A percentile compares a stretch with the other conserved stretches of the same genome.
Conservation (phyloP, 2,329 filamentous ascomycete species). For the Penicillium sp. region DNA sequence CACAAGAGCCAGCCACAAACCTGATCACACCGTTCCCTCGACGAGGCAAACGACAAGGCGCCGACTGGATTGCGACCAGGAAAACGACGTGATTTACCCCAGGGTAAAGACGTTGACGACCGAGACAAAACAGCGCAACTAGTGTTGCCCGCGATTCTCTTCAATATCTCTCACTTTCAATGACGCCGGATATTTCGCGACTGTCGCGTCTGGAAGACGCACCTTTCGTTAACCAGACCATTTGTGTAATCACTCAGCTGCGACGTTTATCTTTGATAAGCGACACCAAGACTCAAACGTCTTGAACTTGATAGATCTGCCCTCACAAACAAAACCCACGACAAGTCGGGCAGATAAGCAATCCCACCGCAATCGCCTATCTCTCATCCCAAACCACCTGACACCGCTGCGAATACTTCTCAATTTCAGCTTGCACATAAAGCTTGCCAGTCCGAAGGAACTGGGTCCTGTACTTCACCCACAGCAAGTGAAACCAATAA, state of each 20-base stretch:
- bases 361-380: neutral
- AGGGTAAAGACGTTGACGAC: neutral
- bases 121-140: neutral
- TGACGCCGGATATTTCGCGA: conserved; percentile 15
- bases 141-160: neutral
- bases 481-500: neutral
- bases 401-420: neutral
- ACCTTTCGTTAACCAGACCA: conserved; percentile 15
- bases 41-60: conserved; percentile 10
- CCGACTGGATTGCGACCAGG: conserved; percentile 6
- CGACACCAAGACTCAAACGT: neutral
- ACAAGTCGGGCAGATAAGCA: neutral
- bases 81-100: neutral
- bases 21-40: neutral
- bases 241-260: conserved; percentile 6
- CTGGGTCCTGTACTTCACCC: neutral
- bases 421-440: neutral
- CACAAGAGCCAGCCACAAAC: neutral
- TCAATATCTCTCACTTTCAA: conserved; percentile 6
- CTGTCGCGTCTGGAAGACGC: conserved; percentile 18
- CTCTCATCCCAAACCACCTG: neutral
- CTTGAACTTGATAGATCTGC: neutral
- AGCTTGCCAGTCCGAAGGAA: neutral
- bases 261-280: conserved; percentile 6
- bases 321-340: neutral